phyloP scores from a whole-genome alignment of 495 filamentous ascomycete genomes.

The Aspergillus carlsbadensis region DNA sequence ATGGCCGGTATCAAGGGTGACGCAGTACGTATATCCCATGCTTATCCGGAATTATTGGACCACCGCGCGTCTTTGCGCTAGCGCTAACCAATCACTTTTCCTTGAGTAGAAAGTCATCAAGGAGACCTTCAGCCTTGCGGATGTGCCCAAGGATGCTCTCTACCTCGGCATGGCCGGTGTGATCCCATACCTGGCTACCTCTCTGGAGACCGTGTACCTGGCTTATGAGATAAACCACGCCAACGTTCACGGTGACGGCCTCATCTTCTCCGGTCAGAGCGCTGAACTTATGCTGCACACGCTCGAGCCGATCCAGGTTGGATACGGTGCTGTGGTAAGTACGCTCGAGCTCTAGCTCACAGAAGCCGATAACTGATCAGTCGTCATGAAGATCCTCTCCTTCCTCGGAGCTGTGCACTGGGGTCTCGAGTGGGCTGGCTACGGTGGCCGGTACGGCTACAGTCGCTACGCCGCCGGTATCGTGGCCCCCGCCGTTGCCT shows the following conservation, averaged over 20 bases:
- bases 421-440: conserved; percentile 78
- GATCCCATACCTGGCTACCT: conserved; percentile 86
- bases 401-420: conserved; percentile 97
- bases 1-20: conserved; percentile 68
- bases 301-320: conserved; percentile 88
- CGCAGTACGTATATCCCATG: conserved; percentile 55
- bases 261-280: conserved; percentile 65
- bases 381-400: conserved; percentile 68
- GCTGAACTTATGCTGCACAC: conserved; percentile 74
- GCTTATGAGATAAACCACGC: conserved; percentile 76
- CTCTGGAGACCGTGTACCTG: conserved; percentile 81
- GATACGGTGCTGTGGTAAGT: conserved; percentile 87
- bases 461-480: conserved; percentile 82
- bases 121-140: conserved; percentile 78
- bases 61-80: too few relatives aligned
- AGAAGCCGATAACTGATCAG: neutral
- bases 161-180: conserved; percentile 85
- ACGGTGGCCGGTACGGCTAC: conserved; percentile 71
- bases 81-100: neutral
- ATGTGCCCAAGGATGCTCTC: conserved; percentile 79
- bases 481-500: conserved; percentile 78
- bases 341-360: neutral
- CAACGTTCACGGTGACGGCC: conserved; percentile 55
- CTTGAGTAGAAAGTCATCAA: conserved; percentile 67
- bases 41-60: neutral